A percentile compares a stretch with the other conserved stretches of the same genome.
These are phyloP conservation scores for Candida berthetii DNA, from an alignment of 805 yeast species.

Conservation along the genomic window DNA sequence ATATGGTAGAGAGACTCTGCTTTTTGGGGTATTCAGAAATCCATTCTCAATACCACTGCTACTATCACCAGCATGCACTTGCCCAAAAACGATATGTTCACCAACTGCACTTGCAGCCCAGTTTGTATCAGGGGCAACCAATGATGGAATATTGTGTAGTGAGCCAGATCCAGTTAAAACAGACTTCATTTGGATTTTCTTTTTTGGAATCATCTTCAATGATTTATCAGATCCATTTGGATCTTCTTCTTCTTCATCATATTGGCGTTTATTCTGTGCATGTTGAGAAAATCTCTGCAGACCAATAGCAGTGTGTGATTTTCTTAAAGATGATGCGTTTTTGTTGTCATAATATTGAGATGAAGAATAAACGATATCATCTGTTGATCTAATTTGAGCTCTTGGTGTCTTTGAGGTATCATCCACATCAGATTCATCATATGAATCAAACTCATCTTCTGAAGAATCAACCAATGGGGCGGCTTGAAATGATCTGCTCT, in stretches of 20 bases:
- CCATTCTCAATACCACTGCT: too few species aligned
- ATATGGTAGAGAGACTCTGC: slow-evolving; percentile 29
- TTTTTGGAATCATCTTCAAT: slow-evolving; percentile 8
- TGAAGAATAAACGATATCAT: slow-evolving; percentile 2
- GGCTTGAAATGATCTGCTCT: not conserved
- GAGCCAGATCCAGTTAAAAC: slow-evolving; percentile 12
- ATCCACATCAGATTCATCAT: slow-evolving; percentile 8
- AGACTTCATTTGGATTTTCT: slow-evolving; percentile 13
- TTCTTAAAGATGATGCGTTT: slow-evolving; percentile 10
- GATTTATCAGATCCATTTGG: slow-evolving; percentile 4
- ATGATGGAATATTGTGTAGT: slow-evolving; percentile 24
- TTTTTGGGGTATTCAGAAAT: slow-evolving; percentile 6
- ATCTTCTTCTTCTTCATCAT: slow-evolving; percentile 11
- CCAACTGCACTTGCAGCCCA: slow-evolving; percentile 37
- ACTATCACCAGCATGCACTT: slow-evolving; percentile 13
- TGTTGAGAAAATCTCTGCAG: slow-evolving; percentile 13
- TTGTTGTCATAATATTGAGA: not conserved
- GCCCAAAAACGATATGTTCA: slow-evolving; percentile 27
- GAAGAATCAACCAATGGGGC: not conserved
- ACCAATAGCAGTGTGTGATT: slow-evolving; percentile 21
- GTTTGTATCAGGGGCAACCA: slow-evolving; percentile 31
- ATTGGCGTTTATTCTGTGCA: slow-evolving; percentile 2
- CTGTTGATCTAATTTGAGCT: slow-evolving; percentile 15
- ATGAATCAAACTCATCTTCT: slow-evolving; percentile 1
- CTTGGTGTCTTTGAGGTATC: slow-evolving; percentile 15